Percentiles rank a stretch among this genome's conserved stretches.
phyloP scores from a whole-genome alignment of 768 basidiomycete genomes.

The Boletus pseudopeckii region DNA sequence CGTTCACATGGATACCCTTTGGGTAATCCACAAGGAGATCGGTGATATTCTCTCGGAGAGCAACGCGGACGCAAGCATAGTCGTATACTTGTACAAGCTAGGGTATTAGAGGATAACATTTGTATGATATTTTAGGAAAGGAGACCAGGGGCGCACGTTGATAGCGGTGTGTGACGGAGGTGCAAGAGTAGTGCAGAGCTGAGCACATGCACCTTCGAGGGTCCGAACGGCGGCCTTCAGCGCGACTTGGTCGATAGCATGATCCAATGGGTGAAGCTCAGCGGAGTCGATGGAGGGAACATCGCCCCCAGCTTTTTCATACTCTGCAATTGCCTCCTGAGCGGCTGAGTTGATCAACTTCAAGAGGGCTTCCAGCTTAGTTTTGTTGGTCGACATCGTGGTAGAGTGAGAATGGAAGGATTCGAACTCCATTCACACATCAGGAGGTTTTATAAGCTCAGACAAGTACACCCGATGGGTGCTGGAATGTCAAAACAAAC shows the following conservation, averaged over 20 bases:
- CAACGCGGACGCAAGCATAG: slow-evolving; percentile 29
- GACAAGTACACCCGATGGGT: background rate
- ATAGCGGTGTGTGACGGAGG: slow-evolving; percentile 32
- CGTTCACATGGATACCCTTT: slow-evolving; percentile 29
- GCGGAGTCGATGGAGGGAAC: slow-evolving; percentile 36
- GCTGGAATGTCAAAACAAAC: background rate
- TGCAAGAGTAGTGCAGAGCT: slow-evolving; percentile 34
- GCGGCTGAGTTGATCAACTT: slow-evolving; percentile 32
- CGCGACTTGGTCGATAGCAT: slow-evolving; percentile 17
- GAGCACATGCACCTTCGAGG: slow-evolving; percentile 36
- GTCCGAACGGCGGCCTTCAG: slow-evolving; percentile 26
- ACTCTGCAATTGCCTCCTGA: slow-evolving; percentile 32
- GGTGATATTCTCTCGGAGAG: slow-evolving; percentile 26
- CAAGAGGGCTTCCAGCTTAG: slow-evolving; percentile 28
- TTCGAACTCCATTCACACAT: background rate
- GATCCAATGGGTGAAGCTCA: slow-evolving; percentile 35
- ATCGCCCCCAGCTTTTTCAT: slow-evolving; percentile 24
- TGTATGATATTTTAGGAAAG: background rate
- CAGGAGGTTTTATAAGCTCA: background rate
- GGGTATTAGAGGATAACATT: background rate
- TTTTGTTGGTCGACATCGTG: slow-evolving; percentile 21
- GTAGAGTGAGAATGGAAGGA: background rate
- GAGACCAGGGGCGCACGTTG: slow-evolving; percentile 24
- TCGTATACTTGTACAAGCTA: slow-evolving; percentile 29
- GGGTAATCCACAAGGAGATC: slow-evolving; percentile 28